These are phyloP conservation scores for Syzygium grande DNA, from an alignment of 345 rosid genomes.

Conservation along the genomic window DNA sequence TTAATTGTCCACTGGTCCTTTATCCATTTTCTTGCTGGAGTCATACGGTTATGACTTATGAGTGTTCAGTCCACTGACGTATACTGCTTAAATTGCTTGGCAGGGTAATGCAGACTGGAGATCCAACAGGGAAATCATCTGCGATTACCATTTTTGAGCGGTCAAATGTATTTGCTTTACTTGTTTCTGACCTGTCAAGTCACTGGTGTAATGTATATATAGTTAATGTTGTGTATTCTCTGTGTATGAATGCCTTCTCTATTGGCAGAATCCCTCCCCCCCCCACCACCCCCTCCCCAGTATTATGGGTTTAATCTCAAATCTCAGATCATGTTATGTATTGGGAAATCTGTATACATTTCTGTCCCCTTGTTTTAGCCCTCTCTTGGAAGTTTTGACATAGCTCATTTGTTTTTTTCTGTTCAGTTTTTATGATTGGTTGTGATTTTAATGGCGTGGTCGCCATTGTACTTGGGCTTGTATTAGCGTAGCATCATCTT, in stretches of 20 bases:
- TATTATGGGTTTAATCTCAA: background rate
- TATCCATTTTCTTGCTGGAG: background rate
- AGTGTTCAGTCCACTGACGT: background rate
- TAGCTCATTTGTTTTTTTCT: background rate
- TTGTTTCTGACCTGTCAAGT: background rate
- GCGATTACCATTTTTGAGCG: background rate
- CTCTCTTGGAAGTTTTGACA: background rate
- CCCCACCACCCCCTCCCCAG: too few species aligned
- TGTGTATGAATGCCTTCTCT: background rate
- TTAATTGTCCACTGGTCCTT: background rate
- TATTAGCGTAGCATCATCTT: background rate
- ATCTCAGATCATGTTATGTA: slow-evolving; percentile 4
- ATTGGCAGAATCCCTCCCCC: background rate
- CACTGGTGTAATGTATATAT: background rate
- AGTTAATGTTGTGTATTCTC: background rate
- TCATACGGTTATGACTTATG: background rate
- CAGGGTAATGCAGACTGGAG: background rate
- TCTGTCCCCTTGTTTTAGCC: background rate
- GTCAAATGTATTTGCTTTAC: background rate
- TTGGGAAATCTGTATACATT: background rate
- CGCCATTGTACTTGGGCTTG: background rate
- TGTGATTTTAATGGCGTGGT: background rate
- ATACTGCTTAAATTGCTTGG: background rate
- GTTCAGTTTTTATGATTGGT: background rate
- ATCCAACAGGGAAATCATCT: background rate